Evolutionary conservation across 441 rosid genomes (phyloP).

Genomic region (Erodium texanum): DNA sequence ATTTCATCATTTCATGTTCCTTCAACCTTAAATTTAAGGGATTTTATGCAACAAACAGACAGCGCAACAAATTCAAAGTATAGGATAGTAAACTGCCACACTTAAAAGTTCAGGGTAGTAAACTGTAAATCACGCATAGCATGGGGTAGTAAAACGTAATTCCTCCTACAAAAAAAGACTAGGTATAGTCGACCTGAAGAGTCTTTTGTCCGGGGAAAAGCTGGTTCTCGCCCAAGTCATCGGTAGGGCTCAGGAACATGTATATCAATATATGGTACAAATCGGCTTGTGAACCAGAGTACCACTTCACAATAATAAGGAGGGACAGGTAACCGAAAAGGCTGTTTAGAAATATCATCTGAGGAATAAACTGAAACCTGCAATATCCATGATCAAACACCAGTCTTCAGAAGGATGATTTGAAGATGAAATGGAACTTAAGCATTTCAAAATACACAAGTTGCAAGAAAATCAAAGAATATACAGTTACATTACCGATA

Average conservation of each 20-base stretch:
- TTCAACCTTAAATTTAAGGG: too few relatives aligned
- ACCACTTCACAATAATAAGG: conserved; percentile 83
- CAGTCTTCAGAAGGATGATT: not conserved
- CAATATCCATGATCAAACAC: conserved; percentile 1
- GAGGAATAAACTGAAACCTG: conserved; percentile 91
- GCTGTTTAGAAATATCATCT: conserved; percentile 79
- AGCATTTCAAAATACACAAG: not conserved
- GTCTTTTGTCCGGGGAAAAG: conserved; percentile 60
- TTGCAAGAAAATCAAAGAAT: conserved; percentile 4
- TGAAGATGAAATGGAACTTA: not conserved
- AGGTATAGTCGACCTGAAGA: conserved; percentile 44
- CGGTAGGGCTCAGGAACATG: conserved; percentile 93
- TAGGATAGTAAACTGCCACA: too few relatives aligned
- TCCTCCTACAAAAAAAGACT: not conserved
- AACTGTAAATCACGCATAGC: too few relatives aligned
- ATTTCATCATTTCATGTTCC: too few relatives aligned
- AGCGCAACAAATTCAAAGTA: too few relatives aligned
- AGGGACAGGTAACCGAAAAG: conserved; percentile 80
- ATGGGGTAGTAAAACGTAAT: too few relatives aligned
- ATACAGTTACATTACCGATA: not conserved
- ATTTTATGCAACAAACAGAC: too few relatives aligned
- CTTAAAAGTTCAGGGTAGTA: too few relatives aligned
- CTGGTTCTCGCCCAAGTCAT: conserved; percentile 81
- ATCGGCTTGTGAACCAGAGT: conserved; percentile 89
- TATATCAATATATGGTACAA: conserved; percentile 85